Evolutionary conservation across 2,329 filamentous ascomycete species (phyloP), one percentile per base, ranked within the genome.

Genomic region (Alternaria brassicicola): DNA sequence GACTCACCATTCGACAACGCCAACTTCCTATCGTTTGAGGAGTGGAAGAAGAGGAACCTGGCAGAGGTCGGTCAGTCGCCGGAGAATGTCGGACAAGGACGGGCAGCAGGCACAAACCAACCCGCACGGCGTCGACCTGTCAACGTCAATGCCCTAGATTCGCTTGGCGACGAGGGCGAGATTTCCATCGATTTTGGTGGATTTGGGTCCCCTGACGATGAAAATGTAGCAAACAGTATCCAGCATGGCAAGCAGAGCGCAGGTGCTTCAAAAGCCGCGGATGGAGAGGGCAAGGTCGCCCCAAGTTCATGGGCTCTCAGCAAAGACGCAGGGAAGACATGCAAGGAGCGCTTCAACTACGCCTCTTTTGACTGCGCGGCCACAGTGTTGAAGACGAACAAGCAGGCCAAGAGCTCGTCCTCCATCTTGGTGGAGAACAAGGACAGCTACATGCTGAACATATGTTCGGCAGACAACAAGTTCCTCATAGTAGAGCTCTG

Each of bases 271-370:
- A 66, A 65, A 19, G 39, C 64, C 38, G 45, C 63, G 1, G 66
- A 64, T 5, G 74, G 65, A 3, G 65, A 68, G 15, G 72, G 70
- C 55, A 76, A 74, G 45, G 65, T 64, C 13, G 67, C 73, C 3
- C 70, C 72, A n/a, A 71, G 66, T 30, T 68, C 73, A 0, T 76
- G 71, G 65, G 68, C 71, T 61, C 86, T 92, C 35, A 93, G 90
- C 73, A 97, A 96, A 77, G 93, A 98, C 76, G 95, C 95, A 4
- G 95, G 95, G 7, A 97, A 92, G 76, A 99, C 95, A 0, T 97
- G 94, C 84, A 98, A 98, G 78, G 95, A 98, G 78, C 86, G 95
- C 42, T 97, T 97, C 78, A 98, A 96, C 53, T 99, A 96, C 78
- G 93, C 95, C 6, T 98, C 94, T 1, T 98, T 98, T 72, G 95